Evolutionary conservation across 345 rosid species (phyloP).

Genomic region (Mallotus nudiflorus): DNA sequence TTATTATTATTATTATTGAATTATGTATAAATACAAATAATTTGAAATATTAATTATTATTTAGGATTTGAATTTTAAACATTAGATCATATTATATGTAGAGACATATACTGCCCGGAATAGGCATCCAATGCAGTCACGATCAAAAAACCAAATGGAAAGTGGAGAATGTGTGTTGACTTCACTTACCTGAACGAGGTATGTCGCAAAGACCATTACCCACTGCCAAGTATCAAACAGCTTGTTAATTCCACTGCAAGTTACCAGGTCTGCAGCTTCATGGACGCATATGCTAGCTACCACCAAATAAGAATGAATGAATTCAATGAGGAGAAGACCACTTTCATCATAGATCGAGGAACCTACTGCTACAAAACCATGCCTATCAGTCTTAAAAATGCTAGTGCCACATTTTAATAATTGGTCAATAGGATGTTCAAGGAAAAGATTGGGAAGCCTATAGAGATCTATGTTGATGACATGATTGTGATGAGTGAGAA

Average conservation of each 20-base stretch:
- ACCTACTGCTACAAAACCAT: background rate
- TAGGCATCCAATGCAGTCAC: too few relatives aligned
- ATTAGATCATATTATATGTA: too few relatives aligned
- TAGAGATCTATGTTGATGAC: too few relatives aligned
- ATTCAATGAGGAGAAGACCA: too few relatives aligned
- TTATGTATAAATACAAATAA: too few relatives aligned
- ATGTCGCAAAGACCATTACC: background rate
- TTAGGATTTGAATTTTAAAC: too few relatives aligned
- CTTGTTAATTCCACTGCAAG: background rate
- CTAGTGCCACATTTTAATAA: background rate
- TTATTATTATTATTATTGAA: too few relatives aligned
- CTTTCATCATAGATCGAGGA: background rate
- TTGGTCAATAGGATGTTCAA: background rate
- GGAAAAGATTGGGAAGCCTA: background rate
- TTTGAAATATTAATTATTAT: too few relatives aligned
- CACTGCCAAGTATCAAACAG: background rate
- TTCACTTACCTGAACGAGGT: background rate
- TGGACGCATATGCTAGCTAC: background rate
- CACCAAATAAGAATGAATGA: too few relatives aligned
- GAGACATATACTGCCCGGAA: too few relatives aligned
- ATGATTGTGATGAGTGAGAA: background rate
- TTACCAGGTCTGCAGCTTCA: background rate
- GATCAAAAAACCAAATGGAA: background rate
- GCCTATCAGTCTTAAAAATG: background rate
- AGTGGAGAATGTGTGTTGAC: too few relatives aligned